phyloP scores from a whole-genome alignment of 2,329 filamentous ascomycete genomes.

The Sclerotinia borealis region DNA sequence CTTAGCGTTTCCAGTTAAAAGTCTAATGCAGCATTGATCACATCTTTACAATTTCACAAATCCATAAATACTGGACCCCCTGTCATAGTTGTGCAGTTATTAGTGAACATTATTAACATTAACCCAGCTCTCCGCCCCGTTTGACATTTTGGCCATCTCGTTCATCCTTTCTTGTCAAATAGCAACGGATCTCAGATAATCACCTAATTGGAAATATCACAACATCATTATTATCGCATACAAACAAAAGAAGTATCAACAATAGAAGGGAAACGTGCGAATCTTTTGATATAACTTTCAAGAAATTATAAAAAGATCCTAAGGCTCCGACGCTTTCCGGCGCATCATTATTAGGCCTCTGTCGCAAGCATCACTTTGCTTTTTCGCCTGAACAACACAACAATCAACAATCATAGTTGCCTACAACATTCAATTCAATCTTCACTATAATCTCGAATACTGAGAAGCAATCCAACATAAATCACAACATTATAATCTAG shows the following conservation, averaged over 20 bases:
- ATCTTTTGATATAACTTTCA: slow-evolving; percentile 4
- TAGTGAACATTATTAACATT: slow-evolving; percentile 5
- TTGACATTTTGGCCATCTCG: slow-evolving; percentile 6
- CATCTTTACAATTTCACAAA: not conserved
- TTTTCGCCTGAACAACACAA: slow-evolving; percentile 1
- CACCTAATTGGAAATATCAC: not conserved
- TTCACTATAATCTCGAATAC: not conserved
- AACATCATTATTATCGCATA: not conserved
- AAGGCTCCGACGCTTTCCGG: slow-evolving; percentile 20
- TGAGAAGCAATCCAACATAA: not conserved
- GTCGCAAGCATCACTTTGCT: slow-evolving; percentile 15
- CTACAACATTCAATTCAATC: not conserved
- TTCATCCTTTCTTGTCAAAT: slow-evolving; percentile 7
- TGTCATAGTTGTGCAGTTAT: not conserved
- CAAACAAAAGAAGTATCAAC: not conserved
- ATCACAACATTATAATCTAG: not conserved
- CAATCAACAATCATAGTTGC: not conserved
- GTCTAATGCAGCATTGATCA: slow-evolving; percentile 4
- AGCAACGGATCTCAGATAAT: not conserved
- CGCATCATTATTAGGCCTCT: slow-evolving; percentile 16
- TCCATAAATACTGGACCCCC: not conserved
- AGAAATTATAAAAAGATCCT: not conserved
- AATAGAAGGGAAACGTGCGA: not conserved
- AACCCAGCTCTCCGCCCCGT: slow-evolving; percentile 9
- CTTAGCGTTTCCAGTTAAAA: not conserved